A percentile compares a stretch with the other conserved stretches of the same genome.
Evolutionary conservation across 257 asterid genomes (phyloP).

Genomic region (Primulina eburnea): DNA sequence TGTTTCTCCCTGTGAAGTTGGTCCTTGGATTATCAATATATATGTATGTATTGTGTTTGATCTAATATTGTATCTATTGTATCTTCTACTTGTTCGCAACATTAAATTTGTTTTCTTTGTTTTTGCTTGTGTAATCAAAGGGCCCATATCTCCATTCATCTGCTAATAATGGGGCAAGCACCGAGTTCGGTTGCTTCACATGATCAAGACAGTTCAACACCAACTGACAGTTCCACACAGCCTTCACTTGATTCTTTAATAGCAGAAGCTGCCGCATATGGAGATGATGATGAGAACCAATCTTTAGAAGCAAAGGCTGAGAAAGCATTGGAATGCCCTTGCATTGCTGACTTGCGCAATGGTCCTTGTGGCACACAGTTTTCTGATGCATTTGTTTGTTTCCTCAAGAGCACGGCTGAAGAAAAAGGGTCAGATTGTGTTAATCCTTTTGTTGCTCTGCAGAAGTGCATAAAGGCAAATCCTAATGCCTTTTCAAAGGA

Average conservation of each 20-base stretch:
- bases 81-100: no score
- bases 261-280: constrained; percentile 81
- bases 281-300: constrained; percentile 41
- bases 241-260: constrained; percentile 65
- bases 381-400: constrained; percentile 83
- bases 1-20: no score
- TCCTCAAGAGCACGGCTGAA: constrained; percentile 82
- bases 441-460: constrained; percentile 77
- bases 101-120: no score
- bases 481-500: constrained; percentile 83
- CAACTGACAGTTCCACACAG: constrained; percentile 23
- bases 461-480: constrained; percentile 72
- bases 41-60: no score
- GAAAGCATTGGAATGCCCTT: constrained; percentile 89
- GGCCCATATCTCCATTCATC: no score
- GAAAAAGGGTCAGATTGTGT: constrained; percentile 89
- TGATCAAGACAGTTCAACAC: constrained; percentile 25
- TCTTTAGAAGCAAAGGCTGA: constrained; percentile 72
- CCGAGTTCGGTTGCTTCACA: constrained; percentile 30
- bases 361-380: constrained; percentile 86
- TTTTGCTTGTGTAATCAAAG: no score
- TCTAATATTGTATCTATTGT: no score
- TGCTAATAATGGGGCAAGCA: constrained; percentile 46
- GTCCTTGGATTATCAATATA: no score
- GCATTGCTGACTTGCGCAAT: constrained; percentile 62